Evolutionary conservation across 1,139 yeast genomes (phyloP).

Genomic region (Debaryomyces subglobosus): DNA sequence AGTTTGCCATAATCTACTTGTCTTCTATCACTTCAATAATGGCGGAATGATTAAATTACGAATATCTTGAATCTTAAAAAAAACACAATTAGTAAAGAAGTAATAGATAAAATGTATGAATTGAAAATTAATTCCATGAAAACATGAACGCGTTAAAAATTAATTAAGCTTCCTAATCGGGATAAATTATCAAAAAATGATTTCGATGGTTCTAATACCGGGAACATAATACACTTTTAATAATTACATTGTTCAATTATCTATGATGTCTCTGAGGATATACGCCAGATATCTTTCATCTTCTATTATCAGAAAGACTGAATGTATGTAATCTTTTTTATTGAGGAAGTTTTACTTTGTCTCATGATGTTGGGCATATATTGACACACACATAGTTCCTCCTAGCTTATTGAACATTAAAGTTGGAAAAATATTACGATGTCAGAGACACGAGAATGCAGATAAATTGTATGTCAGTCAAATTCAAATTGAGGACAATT

Average conservation of each 20-base stretch:
- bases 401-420: slow-evolving; percentile 33
- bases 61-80: background rate
- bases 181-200: slow-evolving; percentile 17
- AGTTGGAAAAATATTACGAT: slow-evolving; percentile 49
- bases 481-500: slow-evolving; percentile 30
- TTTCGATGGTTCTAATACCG: slow-evolving; percentile 19
- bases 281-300: background rate
- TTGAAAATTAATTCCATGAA: slow-evolving; percentile 22
- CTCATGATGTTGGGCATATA: background rate
- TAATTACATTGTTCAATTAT: background rate
- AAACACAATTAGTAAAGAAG: background rate
- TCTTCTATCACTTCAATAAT: background rate
- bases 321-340: slow-evolving; percentile 3
- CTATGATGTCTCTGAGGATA: background rate
- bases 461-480: slow-evolving; percentile 57
- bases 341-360: background rate
- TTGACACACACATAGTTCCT: slow-evolving; percentile 16
- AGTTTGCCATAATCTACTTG: slow-evolving; percentile 37
- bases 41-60: background rate
- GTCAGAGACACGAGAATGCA: slow-evolving; percentile 53
- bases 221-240: background rate
- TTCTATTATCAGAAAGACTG: background rate
- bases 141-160: slow-evolving; percentile 18
- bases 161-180: slow-evolving; percentile 27
- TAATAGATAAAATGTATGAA: slow-evolving; percentile 35